phyloP scores from a whole-genome alignment of 2,329 filamentous ascomycete genomes.

The Blastomyces gilchristii region DNA sequence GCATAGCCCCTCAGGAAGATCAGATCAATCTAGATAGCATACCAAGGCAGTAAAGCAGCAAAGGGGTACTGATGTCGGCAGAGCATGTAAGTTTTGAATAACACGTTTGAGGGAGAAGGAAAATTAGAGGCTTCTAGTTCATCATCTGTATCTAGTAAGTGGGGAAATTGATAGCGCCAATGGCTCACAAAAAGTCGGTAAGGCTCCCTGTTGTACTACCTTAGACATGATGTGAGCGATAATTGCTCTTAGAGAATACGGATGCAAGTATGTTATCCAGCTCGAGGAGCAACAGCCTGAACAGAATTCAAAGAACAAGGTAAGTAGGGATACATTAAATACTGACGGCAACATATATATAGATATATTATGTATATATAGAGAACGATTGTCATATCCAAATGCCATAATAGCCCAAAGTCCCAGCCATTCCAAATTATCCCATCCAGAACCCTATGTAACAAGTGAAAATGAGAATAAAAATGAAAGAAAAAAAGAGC shows the following conservation, averaged over 20 bases:
- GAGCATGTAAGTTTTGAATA: not conserved
- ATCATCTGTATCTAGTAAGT: not conserved
- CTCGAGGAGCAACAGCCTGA: not conserved
- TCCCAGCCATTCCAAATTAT: constrained; percentile 1
- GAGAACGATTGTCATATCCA: not conserved
- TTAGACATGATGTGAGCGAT: not conserved
- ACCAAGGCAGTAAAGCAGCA: too few relatives aligned
- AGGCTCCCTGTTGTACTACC: constrained; percentile 1
- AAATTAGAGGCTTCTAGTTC: not conserved
- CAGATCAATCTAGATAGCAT: not conserved
- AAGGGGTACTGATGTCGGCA: not conserved
- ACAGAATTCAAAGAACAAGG: not conserved
- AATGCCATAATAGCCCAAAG: constrained; percentile 1
- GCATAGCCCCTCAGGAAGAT: not conserved
- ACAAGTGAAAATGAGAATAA: not conserved
- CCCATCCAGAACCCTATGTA: not conserved
- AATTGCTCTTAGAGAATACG: not conserved
- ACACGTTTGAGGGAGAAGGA: not conserved
- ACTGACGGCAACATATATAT: not conserved
- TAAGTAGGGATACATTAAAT: constrained; percentile 1
- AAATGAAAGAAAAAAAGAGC: not conserved
- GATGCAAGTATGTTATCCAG: not conserved
- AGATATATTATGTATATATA: not conserved
- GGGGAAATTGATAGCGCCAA: not conserved
- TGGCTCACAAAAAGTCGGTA: not conserved